phyloP scores from a whole-genome alignment of 305 asterid genomes.

The Fraxinus sp. region DNA sequence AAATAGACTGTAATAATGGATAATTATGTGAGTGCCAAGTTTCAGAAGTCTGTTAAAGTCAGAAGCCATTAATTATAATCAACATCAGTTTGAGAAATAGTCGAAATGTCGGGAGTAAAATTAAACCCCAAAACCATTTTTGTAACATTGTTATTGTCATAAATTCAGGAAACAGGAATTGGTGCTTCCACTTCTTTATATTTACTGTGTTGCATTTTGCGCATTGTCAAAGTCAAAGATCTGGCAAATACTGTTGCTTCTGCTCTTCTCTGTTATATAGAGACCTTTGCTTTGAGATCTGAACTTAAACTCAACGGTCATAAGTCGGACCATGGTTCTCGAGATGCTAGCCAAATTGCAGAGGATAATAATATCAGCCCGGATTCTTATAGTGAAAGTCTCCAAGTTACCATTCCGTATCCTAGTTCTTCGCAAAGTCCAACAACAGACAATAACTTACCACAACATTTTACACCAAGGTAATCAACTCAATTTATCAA shows the following conservation, averaged over 20 bases:
- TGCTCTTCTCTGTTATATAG: conserved; percentile 70
- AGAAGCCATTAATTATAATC: neutral
- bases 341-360: conserved; percentile 36
- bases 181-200: conserved; percentile 79
- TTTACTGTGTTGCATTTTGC: conserved; percentile 94
- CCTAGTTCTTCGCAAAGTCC: conserved; percentile 49
- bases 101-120: no score
- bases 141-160: conserved; percentile 34
- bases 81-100: neutral
- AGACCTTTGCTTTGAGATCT: conserved; percentile 41
- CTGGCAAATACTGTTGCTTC: conserved; percentile 89
- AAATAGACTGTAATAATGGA: neutral
- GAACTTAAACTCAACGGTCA: conserved; percentile 70
- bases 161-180: conserved; percentile 67
- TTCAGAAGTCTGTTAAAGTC: neutral
- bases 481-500: conserved; percentile 33
- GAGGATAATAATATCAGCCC: conserved; percentile 28
- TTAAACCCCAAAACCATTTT: conserved; percentile 1
- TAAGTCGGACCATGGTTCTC: conserved; percentile 35
- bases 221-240: conserved; percentile 93
- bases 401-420: conserved; percentile 38
- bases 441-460: conserved; percentile 32
- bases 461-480: conserved; percentile 55
- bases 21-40: neutral
- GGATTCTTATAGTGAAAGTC: conserved; percentile 34